A percentile compares a stretch with the other conserved stretches of the same genome.
These are phyloP conservation scores for Podaxis sp. DNA, from an alignment of 768 basidiomycete genomes.

Conservation along the genomic window DNA sequence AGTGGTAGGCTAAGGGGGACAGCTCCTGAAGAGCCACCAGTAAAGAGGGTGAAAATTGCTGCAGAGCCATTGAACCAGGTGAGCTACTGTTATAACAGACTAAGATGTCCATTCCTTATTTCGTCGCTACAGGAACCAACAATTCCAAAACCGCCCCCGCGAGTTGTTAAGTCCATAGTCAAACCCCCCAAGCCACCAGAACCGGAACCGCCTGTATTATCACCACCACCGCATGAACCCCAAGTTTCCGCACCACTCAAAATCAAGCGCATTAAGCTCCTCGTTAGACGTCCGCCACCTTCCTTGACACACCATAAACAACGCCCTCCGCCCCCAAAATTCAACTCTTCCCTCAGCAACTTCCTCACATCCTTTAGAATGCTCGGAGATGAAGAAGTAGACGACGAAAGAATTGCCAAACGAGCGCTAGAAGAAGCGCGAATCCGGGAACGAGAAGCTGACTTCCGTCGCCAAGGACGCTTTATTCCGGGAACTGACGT, in stretches of 20 bases:
- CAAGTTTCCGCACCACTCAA: constrained; percentile 21
- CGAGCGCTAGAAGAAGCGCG: constrained; percentile 26
- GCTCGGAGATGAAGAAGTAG: constrained; percentile 46
- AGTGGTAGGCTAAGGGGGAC: constrained; percentile 1
- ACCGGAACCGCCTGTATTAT: constrained; percentile 10
- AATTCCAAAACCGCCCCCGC: background rate
- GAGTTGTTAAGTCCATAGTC: background rate
- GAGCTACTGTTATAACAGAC: background rate
- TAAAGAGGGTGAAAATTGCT: constrained; percentile 2
- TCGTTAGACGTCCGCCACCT: constrained; percentile 62
- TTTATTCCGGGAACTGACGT: constrained; percentile 35
- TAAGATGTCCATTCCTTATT: background rate
- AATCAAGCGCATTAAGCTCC: constrained; percentile 61
- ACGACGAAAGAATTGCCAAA: constrained; percentile 23
- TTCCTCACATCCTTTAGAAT: constrained; percentile 62
- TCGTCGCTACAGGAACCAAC: background rate
- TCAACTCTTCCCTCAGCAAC: constrained; percentile 47
- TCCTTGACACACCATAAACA: constrained; percentile 65
- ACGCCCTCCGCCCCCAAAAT: constrained; percentile 46
- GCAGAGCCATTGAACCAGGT: background rate
- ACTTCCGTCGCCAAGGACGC: constrained; percentile 31
- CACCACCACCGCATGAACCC: background rate
- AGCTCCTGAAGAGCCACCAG: background rate
- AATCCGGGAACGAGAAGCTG: constrained; percentile 29
- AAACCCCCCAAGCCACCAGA: constrained; percentile 3